A percentile compares a stretch with the other conserved stretches of the same genome.
These are phyloP conservation scores for Ogataea paraovalis DNA, from an alignment of 805 yeast species.

Conservation along the genomic window DNA sequence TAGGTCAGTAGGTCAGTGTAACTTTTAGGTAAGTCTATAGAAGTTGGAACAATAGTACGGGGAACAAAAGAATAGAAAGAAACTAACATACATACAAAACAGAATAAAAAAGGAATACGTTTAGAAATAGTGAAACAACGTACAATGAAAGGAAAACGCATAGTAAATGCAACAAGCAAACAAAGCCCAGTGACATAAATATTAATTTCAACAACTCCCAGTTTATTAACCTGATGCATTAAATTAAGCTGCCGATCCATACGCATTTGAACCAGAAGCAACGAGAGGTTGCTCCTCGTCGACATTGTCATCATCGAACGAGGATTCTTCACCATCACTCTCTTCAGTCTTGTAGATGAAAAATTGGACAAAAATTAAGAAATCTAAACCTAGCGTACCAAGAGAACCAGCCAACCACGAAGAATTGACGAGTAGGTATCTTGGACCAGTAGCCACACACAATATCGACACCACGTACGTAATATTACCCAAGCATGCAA, in stretches of 20 bases:
- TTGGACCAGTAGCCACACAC: slow-evolving; percentile 63
- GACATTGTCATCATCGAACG: slow-evolving; percentile 4
- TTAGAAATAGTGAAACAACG: neutral
- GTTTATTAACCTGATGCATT: neutral
- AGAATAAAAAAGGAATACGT: neutral
- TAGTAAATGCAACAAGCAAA: neutral
- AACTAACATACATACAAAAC: neutral
- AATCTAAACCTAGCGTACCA: slow-evolving; percentile 83
- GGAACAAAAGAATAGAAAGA: neutral
- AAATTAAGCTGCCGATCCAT: slow-evolving; percentile 8
- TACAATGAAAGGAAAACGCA: neutral
- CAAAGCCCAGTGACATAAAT: neutral
- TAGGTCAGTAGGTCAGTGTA: no score
- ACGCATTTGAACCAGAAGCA: slow-evolving; percentile 5
- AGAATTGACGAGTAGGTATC: slow-evolving; percentile 74
- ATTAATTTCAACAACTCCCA: neutral
- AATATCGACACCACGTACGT: slow-evolving; percentile 87
- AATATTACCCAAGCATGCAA: slow-evolving; percentile 92
- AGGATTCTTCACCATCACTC: slow-evolving; percentile 23
- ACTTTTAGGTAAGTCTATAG: neutral
- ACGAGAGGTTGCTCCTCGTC: slow-evolving; percentile 16
- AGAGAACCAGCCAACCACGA: slow-evolving; percentile 91
- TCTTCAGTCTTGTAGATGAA: slow-evolving; percentile 56
- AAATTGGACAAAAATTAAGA: slow-evolving; percentile 80
- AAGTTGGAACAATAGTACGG: neutral